Evolutionary conservation across 164 flowering plant genomes (phyloP), one percentile per base, ranked within the genome.

Genomic region (Vitis rotundifolia): DNA sequence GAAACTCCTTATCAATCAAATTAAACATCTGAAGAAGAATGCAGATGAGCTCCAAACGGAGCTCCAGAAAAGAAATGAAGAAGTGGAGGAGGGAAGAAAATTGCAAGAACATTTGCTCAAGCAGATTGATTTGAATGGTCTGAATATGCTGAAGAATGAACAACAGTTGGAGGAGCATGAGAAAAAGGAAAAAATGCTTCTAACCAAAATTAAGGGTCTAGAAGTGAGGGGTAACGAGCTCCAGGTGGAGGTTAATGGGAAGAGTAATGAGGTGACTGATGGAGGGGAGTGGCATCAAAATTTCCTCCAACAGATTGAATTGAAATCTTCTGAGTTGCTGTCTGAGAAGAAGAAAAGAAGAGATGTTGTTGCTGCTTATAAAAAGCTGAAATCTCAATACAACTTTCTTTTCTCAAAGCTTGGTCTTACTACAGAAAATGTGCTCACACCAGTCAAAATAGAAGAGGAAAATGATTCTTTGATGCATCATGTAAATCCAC

Each of bases 311-410:
- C 78, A 83, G 75, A 68, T 81, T 67, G 83, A 85, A 71, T 50
- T 19, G 54, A 82, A 78, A 57, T 65, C 72, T 54, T 58, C 69
- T 22, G 86, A 89, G 74, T 69, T 87, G 53, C 26, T 56, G 65
- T 68, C 70, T 26, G 91, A 86, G 80, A 83, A 71, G 83, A 80
- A 76, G 64, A 87, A 75, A 76, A 72, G 29, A 62, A 78, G 60
- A 48, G 82, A 79, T 44, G 9, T 69, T 9, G 8, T 79, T 19
- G 80, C 60, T 71, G 69, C 76, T 9, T 87, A 78, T 64, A 91
- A 87, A 72, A 85, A 66, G 59, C 81, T 90, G 71, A 91, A 84
- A 80, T 87, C 93, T 64, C 90, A 90, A 60, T 76, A 88, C 79
- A 82, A 76, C 49, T 89, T 63, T 66, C 85, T 91, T 64, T 62